Base-by-base conservation (phyloP, 495 filamentous ascomycete species). In the Penicillium verhagenii region DNA sequence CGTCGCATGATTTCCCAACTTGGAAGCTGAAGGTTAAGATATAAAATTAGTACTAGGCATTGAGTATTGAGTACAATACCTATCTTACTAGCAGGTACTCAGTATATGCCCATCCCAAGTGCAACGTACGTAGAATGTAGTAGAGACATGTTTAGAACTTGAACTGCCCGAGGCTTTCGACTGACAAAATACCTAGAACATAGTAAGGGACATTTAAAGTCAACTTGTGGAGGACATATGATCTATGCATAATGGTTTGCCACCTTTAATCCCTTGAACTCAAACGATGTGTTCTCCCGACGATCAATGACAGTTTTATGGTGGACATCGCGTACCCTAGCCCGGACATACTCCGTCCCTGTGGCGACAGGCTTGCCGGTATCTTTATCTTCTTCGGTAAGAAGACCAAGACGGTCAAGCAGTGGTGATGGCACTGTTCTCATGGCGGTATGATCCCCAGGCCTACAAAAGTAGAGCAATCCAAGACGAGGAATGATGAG, bases 341-440 rank as follows among this genome's bases (percentile, higher is more conserved):
- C 76, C 11, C 75, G 66, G 19, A 80, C 77, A 58, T 78, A 79
- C 50, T 79, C 70, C 0, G 70, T 72, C 0, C 76, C 76, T 6
- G 67, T 72, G 3, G 73, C 60, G 6, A 63, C 62, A 20, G 60
- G 61, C 28, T 56, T 53, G 14, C 59, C 57, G 0, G 55, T 39
- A 26, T 54, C 49, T 42, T 70, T 67, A 26, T 71, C 60, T 19
- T 72, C 52, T 5, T 74, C 71, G 0, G 59, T 60, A 23, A 77
- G 62, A n/a, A 78, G 54, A 3, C 79, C 78, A 1, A 80, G 64
- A 33, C 76, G 63, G 33, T 72, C 69, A 4, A 82, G 68, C 39
- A 82, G 46, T 26, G 79, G 79, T 29, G 72, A 75, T 7, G 58
- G 58, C 4, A 78, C 71, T 0, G 75, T 67, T 52, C 70, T 73